Conservation (phyloP, 192 early-diverging fungal genomes). For the Coemansia sp. region DNA sequence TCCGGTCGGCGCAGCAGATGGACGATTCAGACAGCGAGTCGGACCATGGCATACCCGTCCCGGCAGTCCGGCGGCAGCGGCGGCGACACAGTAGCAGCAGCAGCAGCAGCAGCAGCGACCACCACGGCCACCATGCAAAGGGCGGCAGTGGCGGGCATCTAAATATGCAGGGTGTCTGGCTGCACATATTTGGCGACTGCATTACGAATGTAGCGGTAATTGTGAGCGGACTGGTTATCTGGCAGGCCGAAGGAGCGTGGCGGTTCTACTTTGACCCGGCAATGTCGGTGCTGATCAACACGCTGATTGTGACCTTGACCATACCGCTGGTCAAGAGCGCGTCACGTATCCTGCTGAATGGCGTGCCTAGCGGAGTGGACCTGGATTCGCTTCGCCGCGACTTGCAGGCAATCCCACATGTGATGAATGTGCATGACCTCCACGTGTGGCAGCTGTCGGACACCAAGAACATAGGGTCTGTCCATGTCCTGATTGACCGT, state of each 20-base stretch:
- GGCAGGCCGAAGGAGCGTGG: slow-evolving; percentile 63
- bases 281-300: slow-evolving; percentile 57
- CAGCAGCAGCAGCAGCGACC: slow-evolving; percentile 11
- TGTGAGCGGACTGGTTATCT: slow-evolving; percentile 67
- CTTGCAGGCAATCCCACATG: slow-evolving; percentile 55
- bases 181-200: slow-evolving; percentile 89
- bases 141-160: slow-evolving; percentile 35
- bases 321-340: slow-evolving; percentile 65
- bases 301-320: slow-evolving; percentile 44
- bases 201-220: slow-evolving; percentile 87
- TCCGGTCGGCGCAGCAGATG: slow-evolving; percentile 44
- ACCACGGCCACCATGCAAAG: slow-evolving; percentile 3
- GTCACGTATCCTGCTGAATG: slow-evolving; percentile 74
- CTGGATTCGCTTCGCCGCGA: slow-evolving; percentile 60
- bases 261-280: slow-evolving; percentile 80
- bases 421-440: slow-evolving; percentile 79
- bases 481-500: slow-evolving; percentile 68
- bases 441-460: slow-evolving; percentile 92
- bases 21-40: slow-evolving; percentile 8
- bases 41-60: slow-evolving; percentile 11
- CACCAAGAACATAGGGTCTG: slow-evolving; percentile 70
- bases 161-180: slow-evolving; percentile 73
- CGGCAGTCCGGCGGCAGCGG: slow-evolving; percentile 4
- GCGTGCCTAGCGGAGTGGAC: slow-evolving; percentile 61
- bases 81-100: too few species aligned